These are phyloP conservation scores for Pythium folliculosum DNA, from an alignment of 352 stramenopile genomes.

Conservation along the genomic window DNA sequence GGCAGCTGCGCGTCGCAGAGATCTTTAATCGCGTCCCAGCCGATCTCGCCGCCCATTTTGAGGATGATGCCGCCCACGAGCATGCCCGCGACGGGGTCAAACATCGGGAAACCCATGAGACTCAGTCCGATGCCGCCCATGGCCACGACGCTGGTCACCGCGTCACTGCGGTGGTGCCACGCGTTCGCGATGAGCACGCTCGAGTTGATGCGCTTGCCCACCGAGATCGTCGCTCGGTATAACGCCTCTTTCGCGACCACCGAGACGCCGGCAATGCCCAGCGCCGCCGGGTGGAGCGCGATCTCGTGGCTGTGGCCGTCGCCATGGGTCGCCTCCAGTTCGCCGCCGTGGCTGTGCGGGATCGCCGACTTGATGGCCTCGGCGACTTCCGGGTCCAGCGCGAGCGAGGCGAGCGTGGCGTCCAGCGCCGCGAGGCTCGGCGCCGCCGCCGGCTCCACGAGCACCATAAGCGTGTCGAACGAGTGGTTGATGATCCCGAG, in stretches of 20 bases:
- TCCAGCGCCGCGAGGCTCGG: conserved; percentile 30
- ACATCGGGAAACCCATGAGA: conserved; percentile 59
- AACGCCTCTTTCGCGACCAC: conserved; percentile 92
- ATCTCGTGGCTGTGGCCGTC: conserved; percentile 21
- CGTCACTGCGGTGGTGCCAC: conserved; percentile 92
- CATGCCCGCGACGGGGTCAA: conserved; percentile 69
- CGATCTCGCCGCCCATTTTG: conserved; percentile 78
- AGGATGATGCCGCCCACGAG: conserved; percentile 73
- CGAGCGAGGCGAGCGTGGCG: conserved; percentile 23
- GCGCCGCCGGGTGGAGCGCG: conserved; percentile 58
- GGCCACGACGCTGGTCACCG: conserved; percentile 79
- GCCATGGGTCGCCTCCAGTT: conserved; percentile 4
- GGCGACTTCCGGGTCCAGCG: conserved; percentile 33
- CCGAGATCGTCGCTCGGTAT: conserved; percentile 89
- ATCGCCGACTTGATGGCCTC: conserved; percentile 42
- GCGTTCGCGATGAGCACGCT: conserved; percentile 95
- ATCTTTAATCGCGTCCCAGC: conserved; percentile 57
- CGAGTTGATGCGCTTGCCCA: conserved; percentile 91
- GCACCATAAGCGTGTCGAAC: conserved; percentile 57
- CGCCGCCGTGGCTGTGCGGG: conserved; percentile 8
- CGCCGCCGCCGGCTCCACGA: conserved; percentile 37
- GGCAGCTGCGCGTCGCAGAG: conserved; percentile 66
- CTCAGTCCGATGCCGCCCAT: conserved; percentile 66
- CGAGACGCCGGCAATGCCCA: conserved; percentile 85
- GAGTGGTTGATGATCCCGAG: conserved; percentile 71